Base-by-base conservation (phyloP, 2,329 filamentous ascomycete species). In the Zelopaecilomyces penicillatus region DNA sequence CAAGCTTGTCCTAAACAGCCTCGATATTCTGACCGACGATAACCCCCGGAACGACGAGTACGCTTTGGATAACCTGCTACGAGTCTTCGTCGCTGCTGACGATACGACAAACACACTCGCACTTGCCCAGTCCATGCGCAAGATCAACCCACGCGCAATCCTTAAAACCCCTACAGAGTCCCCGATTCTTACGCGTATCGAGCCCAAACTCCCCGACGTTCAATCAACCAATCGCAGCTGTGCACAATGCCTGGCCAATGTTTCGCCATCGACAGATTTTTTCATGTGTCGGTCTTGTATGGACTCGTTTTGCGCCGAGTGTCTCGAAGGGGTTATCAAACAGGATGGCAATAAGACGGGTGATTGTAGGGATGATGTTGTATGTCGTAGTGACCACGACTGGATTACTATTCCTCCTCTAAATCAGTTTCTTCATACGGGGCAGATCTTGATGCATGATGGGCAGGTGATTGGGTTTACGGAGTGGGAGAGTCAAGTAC, bases 21-120 rank as follows among this genome's bases (percentile, higher is more conserved):
- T 69, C 9, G 58, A 59, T 2, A 63, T 68, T 5, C 49, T 69
- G 1, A 62, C 64, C 0, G 67, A 69, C 30, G 61, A 65, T 6
- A 67, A 70, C 45, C 64, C 63, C 3, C 57, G 62, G 11, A 70
- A 70, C 38, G 67, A 69, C 46, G 60, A 63, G 30, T 69, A 63
- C 31, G 66, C 65, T 5, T 55, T 69, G 2, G 65, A 68, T 44
- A 69, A 69, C 41, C 59, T 69, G 9, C 57, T 67, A 1, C 61
- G 61, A 1, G 60, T 64, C 2, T 59, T 70, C 41, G 59, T 68
- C 35, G 67, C 67, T 0, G 60, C 63, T 5, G 56, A 60, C 19
- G 66, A 69, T 40, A 51, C 58, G 4, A 53, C 54, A 1, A 65
- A 68, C 26, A 66, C 67, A 5, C 49, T 52, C 4, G 62, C 65